Evolutionary conservation across 352 stramenopile genomes (phyloP), one percentile per base, ranked within the genome.

Genomic region (Globisporangium viniferum): DNA sequence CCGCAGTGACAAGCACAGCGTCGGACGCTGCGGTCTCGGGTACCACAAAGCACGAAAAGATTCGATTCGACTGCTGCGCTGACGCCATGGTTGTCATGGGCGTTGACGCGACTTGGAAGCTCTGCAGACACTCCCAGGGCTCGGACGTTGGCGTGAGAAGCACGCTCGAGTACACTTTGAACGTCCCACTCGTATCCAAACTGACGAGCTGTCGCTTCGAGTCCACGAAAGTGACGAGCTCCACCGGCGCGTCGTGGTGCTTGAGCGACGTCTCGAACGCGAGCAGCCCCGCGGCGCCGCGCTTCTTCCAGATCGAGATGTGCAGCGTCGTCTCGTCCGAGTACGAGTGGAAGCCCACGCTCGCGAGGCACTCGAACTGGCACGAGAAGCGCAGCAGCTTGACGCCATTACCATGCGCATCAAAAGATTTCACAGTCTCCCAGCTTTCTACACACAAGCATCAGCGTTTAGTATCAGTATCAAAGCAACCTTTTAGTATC

Each of bases 291-390:
- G 61, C 69, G 10, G 71, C 68, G 44, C 75, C 72, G 9, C 73
- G 73, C 20, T 81, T 80, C 55, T 77, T 79, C 78, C 78, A 79
- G 18, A 87, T 79, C 31, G 80, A 68, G 27, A 93, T 79, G 55
- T 91, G 74, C 53, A 82, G 64, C 44, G 81, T 87, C 4, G 81
- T 84, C 35, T 93, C 83, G 59, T 93, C 85, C 6, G 82, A 75
- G 63, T 89, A 91, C 27, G 83, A 86, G 53, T 88, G 70, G 31
- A 78, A 80, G 0, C 85, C 81, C 31, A 82, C 77, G 62, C 80
- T 92, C 6, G 85, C 83, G 9, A 93, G 66, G 56, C 77, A 79
- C 48, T 86, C 78, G 46, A 74, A 73, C 18, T 84, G 73, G 6
- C 29, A 66, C 49, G 85, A 91, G 58, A 80, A 81, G 2, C 69